Percentiles rank a stretch among this genome's conserved stretches.
Conservation (phyloP, 805 yeast genomes). For the Hanseniaspora occidentalis region DNA sequence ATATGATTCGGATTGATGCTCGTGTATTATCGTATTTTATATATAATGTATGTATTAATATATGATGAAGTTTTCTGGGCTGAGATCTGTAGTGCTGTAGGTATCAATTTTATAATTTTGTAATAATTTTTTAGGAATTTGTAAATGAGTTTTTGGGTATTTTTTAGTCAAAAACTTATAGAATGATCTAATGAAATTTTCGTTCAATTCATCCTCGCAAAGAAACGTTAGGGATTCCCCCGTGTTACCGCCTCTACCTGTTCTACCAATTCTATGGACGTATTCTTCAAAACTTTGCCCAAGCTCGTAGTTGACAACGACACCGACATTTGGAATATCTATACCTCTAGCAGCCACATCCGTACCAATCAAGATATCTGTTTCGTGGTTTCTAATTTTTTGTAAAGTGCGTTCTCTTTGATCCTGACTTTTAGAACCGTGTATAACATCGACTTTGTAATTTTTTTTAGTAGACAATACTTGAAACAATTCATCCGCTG, state of each 20-base stretch:
- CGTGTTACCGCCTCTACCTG: constrained; percentile 77
- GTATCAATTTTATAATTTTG: neutral
- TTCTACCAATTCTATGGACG: constrained; percentile 92
- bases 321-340: constrained; percentile 52
- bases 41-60: too few species aligned
- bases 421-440: constrained; percentile 38
- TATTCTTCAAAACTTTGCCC: constrained; percentile 85
- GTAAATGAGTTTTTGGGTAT: neutral
- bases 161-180: neutral
- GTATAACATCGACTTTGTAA: constrained; percentile 27
- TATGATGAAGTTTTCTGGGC: neutral
- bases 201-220: constrained; percentile 28
- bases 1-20: neutral
- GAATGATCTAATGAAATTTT: constrained; percentile 18
- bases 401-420: constrained; percentile 46
- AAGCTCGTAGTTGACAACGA: constrained; percentile 81
- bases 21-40: too few species aligned
- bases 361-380: constrained; percentile 51
- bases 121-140: neutral
- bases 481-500: constrained; percentile 64
- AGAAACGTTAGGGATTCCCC: constrained; percentile 74
- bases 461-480: constrained; percentile 20
- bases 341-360: constrained; percentile 93
- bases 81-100: neutral
- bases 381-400: constrained; percentile 30